These are phyloP conservation scores for Fusarium vanettenii DNA, from an alignment of 2,329 filamentous ascomycete species.

Conservation along the genomic window DNA sequence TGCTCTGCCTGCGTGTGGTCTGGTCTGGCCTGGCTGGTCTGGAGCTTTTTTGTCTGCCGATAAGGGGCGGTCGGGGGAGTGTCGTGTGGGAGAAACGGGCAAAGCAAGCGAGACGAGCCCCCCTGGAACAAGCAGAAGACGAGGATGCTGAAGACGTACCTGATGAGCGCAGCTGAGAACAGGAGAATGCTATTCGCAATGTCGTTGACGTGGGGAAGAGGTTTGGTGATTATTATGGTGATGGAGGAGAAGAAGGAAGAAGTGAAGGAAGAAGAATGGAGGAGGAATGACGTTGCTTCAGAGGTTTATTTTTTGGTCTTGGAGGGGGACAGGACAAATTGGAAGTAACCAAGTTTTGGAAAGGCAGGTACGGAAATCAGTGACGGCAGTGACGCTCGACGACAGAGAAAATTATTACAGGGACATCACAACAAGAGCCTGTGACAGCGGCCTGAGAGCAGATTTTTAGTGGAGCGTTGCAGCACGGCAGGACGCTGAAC, in stretches of 20 bases:
- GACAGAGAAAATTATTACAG: conserved; percentile 11
- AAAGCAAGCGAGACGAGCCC: conserved; percentile 40
- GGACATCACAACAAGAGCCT: background rate
- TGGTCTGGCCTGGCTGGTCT: conserved; percentile 5
- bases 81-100: conserved; percentile 40
- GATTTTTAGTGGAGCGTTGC: conserved; percentile 13
- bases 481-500: conserved; percentile 10
- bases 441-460: background rate
- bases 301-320: conserved; percentile 28
- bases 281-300: conserved; percentile 31
- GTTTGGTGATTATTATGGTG: conserved; percentile 20
- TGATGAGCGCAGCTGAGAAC: conserved; percentile 20
- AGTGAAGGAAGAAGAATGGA: conserved; percentile 3
- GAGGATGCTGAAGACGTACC: conserved; percentile 32
- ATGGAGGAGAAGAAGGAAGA: conserved; percentile 4
- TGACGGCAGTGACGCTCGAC: conserved; percentile 35
- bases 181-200: background rate
- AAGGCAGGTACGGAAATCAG: conserved; percentile 14
- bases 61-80: conserved; percentile 37
- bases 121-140: conserved; percentile 24
- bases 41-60: conserved; percentile 21
- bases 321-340: conserved; percentile 7
- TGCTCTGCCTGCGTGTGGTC: conserved; percentile 4
- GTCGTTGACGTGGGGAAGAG: background rate
- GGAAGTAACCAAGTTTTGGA: conserved; percentile 28